phyloP scores from a whole-genome alignment of 2,329 filamentous ascomycete genomes.

The Aspergillus transmontanensis region DNA sequence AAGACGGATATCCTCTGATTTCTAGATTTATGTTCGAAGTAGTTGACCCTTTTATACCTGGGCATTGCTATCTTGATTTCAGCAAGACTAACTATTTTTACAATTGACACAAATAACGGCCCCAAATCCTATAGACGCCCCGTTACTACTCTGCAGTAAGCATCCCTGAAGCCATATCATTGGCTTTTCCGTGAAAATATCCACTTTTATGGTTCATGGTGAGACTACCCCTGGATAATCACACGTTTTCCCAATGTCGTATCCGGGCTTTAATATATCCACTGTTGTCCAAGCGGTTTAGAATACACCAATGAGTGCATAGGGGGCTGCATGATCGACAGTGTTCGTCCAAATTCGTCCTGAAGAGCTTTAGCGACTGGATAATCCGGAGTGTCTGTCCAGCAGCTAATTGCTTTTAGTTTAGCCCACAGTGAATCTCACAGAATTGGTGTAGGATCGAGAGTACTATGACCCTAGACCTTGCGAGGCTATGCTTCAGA shows the following conservation, averaged over 20 bases:
- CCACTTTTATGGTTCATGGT: background rate
- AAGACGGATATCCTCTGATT: background rate
- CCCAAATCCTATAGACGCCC: background rate
- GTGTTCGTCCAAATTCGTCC: background rate
- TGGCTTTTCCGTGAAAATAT: background rate
- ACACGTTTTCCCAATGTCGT: background rate
- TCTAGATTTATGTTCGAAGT: background rate
- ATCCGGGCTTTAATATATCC: background rate
- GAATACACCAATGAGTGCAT: background rate
- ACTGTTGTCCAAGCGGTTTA: background rate
- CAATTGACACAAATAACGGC: background rate
- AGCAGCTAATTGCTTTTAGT: background rate
- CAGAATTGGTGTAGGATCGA: background rate
- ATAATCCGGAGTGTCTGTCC: background rate
- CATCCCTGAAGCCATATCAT: background rate
- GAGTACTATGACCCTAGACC: background rate
- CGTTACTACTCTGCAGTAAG: background rate
- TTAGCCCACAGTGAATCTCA: background rate
- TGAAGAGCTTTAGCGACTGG: background rate
- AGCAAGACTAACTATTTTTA: background rate
- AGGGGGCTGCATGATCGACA: background rate
- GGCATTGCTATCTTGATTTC: background rate
- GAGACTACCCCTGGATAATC: background rate
- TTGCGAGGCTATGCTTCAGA: background rate
- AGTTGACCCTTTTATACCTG: background rate